Evolutionary conservation across 148 eudicot species (phyloP), one percentile per base, ranked within the genome.

Genomic region (Tetragonia tetragonoides): DNA sequence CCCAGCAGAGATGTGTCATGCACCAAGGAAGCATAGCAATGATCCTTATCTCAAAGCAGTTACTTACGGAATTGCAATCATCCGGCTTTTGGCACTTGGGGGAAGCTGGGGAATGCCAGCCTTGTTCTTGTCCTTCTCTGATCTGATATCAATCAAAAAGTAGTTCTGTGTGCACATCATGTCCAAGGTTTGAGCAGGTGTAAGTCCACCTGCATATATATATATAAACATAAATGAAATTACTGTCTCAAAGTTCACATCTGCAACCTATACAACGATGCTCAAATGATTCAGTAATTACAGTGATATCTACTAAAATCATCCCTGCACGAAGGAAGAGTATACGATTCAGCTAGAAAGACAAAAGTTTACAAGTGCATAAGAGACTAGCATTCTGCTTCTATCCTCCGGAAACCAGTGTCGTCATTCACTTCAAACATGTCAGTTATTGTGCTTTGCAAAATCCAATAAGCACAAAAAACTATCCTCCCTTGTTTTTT

Each of bases 81-180:
- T 70, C 68, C 87, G 87, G 87, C 84, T 87, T 77, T 95, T 95
- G 63, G 97, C 99, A 83, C 86, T 89, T 38, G 92, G 85, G 46
- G 99, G 99, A 82, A 93, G 97, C 69, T 87, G 89, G 61, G 99
- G 98, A 84, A 95, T 80, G 24, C 99, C 99, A 65, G 93, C 85
- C 84, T 91, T 95, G 88, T 85, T 81, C 85, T 95, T 95, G 66
- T 95, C 99, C 85, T 90, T 93, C 82, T 95, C 99, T 34, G 98
- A 86, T 79, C 97, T 88, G 66, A 93, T 88, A 87, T 95, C 99
- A 67, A 95, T 87, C 89, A 93, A 65, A 44, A 86, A 62, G 78
- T 91, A 83, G 78, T 89, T 91, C 80, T 85, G 88, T 15, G 94
- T 81, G 60, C 87, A 88, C 85, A 95, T 70, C 79, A 87, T 83